Evolutionary conservation across 208 protist species (phyloP).

Genomic region (Leptomonas seymouri): DNA sequence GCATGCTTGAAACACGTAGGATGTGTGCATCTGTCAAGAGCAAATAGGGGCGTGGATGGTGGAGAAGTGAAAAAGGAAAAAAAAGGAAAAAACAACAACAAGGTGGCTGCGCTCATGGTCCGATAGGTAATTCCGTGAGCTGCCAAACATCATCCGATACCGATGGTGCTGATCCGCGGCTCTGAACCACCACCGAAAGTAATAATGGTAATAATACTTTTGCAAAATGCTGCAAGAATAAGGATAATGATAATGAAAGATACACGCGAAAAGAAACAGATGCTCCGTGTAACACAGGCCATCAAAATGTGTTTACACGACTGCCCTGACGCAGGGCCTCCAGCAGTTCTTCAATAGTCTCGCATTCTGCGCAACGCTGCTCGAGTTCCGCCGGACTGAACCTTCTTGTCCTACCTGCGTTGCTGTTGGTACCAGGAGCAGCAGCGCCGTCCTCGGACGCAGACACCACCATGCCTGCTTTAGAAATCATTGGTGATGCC

Average conservation of each 20-base stretch:
- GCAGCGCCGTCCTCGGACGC: neutral
- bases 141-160: no score
- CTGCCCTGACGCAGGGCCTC: constrained; percentile 56
- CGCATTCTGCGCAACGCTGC: constrained; percentile 86
- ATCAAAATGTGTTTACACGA: constrained; percentile 57
- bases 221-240: no score
- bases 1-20: no score
- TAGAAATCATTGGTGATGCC: constrained; percentile 17
- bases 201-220: no score
- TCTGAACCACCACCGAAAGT: no score
- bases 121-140: no score
- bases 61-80: no score
- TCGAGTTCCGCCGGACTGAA: constrained; percentile 89
- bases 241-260: neutral
- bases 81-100: no score
- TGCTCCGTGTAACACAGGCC: constrained; percentile 13
- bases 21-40: no score
- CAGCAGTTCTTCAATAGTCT: constrained; percentile 73
- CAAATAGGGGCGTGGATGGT: no score
- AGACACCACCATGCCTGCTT: constrained; percentile 12
- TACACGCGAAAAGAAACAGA: neutral
- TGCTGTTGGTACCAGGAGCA: neutral
- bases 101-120: no score
- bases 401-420: constrained; percentile 7
- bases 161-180: no score